Percentiles rank a stretch among this genome's conserved stretches.
phyloP scores from a whole-genome alignment of 495 filamentous ascomycete species.

The Wilcoxina mikolae region DNA sequence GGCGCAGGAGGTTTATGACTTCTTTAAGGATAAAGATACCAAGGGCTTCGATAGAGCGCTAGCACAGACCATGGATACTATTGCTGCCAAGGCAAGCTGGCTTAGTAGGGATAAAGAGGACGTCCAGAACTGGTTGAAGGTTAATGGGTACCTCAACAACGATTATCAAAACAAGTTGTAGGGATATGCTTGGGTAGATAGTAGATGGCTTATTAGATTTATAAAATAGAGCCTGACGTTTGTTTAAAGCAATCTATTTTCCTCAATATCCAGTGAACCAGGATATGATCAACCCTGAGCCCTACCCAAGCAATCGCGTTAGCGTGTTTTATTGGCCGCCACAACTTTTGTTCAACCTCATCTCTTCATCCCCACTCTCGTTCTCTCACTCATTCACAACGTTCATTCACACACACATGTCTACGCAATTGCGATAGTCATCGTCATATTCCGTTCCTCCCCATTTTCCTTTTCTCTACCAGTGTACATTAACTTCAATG shows the following conservation, averaged over 20 bases:
- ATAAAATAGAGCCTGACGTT: no score
- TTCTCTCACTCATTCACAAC: no score
- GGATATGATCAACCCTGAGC: no score
- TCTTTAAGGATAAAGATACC: conserved; percentile 67
- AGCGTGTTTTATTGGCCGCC: no score
- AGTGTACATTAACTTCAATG: not conserved
- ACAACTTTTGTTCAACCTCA: no score
- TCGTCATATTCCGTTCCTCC: not conserved
- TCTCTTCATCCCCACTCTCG: no score
- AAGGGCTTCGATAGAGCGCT: conserved; percentile 53
- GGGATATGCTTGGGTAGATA: not conserved
- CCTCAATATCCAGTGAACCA: no score
- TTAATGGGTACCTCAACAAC: conserved; percentile 25
- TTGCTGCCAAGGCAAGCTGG: conserved; percentile 47
- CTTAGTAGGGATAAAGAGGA: conserved; percentile 42
- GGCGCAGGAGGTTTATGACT: conserved; percentile 55
- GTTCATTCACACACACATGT: no score
- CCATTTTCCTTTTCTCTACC: not conserved
- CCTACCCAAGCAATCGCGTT: no score
- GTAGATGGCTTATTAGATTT: no score
- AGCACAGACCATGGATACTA: conserved; percentile 47
- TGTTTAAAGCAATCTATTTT: no score
- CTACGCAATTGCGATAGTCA: not conserved
- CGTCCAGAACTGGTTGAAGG: conserved; percentile 40
- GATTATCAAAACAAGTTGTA: not conserved